A percentile compares a stretch with the other conserved stretches of the same genome.
phyloP scores from a whole-genome alignment of 73 alveolate genomes.

The Effrenium voratum region DNA sequence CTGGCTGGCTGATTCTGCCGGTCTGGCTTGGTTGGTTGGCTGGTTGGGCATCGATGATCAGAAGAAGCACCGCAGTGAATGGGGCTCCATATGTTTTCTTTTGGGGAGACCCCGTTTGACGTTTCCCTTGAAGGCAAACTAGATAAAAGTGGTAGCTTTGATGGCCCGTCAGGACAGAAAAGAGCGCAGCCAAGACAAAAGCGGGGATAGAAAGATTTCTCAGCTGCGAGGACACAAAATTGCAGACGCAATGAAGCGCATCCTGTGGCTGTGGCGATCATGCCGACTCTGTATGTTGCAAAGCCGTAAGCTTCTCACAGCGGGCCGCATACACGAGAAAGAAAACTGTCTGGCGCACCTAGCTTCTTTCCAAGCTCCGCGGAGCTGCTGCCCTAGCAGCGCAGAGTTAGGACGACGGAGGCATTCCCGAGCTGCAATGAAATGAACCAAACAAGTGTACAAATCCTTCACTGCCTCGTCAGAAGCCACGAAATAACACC shows the following conservation, averaged over 20 bases:
- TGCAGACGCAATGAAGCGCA: neutral
- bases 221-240: neutral
- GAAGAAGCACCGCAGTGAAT: too few species aligned
- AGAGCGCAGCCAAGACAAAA: neutral
- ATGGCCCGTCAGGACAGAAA: neutral
- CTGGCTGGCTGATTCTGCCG: too few species aligned
- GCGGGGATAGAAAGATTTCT: neutral
- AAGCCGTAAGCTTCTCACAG: neutral
- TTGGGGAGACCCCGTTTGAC: too few species aligned
- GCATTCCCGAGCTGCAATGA: neutral
- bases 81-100: too few species aligned
- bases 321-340: neutral
- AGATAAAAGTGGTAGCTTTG: too few species aligned
- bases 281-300: neutral
- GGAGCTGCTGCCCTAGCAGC: neutral
- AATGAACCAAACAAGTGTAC: neutral
- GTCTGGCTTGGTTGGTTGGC: too few species aligned
- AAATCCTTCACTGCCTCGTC: neutral
- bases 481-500: neutral
- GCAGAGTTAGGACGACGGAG: neutral
- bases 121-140: too few species aligned
- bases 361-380: neutral
- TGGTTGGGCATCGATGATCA: too few species aligned
- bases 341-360: neutral
- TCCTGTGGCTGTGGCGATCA: neutral